These are phyloP conservation scores for Nigrospora osmanthi DNA, from an alignment of 2,329 filamentous ascomycete species.

Conservation along the genomic window DNA sequence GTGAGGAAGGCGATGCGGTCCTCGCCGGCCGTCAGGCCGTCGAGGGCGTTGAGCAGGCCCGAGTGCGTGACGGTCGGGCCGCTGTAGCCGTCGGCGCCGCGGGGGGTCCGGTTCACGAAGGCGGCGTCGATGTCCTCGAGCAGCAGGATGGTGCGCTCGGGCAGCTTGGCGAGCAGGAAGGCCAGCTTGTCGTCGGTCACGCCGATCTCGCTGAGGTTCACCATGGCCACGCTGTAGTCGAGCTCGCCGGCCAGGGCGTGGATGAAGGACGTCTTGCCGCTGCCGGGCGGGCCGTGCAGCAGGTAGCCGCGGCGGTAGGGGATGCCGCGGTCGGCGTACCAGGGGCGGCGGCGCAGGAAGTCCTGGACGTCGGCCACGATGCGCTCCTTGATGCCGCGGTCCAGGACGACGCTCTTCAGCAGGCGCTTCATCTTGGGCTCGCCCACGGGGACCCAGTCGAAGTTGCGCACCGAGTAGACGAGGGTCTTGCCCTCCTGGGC, in stretches of 20 bases:
- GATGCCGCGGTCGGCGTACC: slow-evolving; percentile 93
- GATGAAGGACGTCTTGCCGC: slow-evolving; percentile 93
- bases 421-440: slow-evolving; percentile 81
- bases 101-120: slow-evolving; percentile 72
- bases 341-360: slow-evolving; percentile 70
- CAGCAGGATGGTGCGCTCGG: slow-evolving; percentile 71
- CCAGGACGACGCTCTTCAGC: slow-evolving; percentile 77
- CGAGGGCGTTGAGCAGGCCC: slow-evolving; percentile 74
- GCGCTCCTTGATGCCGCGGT: slow-evolving; percentile 79
- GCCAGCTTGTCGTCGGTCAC: slow-evolving; percentile 87
- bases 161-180: slow-evolving; percentile 77
- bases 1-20: slow-evolving; percentile 92
- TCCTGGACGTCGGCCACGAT: slow-evolving; percentile 76
- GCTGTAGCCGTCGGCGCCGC: slow-evolving; percentile 73
- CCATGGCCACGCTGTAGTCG: slow-evolving; percentile 85
- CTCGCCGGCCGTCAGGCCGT: slow-evolving; percentile 90
- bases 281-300: slow-evolving; percentile 81
- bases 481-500: slow-evolving; percentile 87
- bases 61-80: slow-evolving; percentile 92
- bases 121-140: slow-evolving; percentile 90
- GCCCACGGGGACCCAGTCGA: slow-evolving; percentile 80
- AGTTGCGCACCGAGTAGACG: slow-evolving; percentile 78
- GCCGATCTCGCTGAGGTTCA: slow-evolving; percentile 84
- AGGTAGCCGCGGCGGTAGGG: slow-evolving; percentile 87
- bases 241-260: slow-evolving; percentile 89